phyloP scores from a whole-genome alignment of 1,139 yeast species.

The Candida mesenterica region DNA sequence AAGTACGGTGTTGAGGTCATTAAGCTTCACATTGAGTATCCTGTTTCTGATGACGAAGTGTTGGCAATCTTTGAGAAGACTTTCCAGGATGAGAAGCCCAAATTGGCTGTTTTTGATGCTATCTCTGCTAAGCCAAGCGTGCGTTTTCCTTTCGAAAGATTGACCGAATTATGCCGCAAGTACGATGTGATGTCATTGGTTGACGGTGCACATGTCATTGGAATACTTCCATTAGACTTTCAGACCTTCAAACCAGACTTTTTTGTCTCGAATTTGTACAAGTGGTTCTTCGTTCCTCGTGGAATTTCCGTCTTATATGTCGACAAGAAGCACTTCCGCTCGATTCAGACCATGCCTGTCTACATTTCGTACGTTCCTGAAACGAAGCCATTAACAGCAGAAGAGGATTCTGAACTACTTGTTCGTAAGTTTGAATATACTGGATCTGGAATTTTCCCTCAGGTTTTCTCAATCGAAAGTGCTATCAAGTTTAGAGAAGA shows the following conservation, averaged over 20 bases:
- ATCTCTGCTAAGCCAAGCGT: conserved; percentile 67
- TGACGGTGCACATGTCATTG: conserved; percentile 75
- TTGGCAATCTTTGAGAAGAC: conserved; percentile 37
- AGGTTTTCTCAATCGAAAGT: conserved; percentile 23
- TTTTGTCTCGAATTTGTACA: conserved; percentile 63
- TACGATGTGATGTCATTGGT: conserved; percentile 53
- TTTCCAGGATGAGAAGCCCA: conserved; percentile 23
- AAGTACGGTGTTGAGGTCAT: conserved; percentile 43
- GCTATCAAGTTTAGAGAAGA: conserved; percentile 54
- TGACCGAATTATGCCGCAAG: conserved; percentile 48
- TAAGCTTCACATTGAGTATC: conserved; percentile 48
- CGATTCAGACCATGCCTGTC: conserved; percentile 59
- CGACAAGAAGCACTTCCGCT: conserved; percentile 46
- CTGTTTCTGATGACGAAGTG: conserved; percentile 48
- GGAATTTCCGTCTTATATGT: conserved; percentile 63
- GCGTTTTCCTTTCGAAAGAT: conserved; percentile 51
- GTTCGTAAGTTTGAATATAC: conserved; percentile 36
- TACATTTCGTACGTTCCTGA: conserved; percentile 42
- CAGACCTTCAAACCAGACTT: conserved; percentile 55
- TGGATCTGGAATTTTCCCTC: conserved; percentile 37
- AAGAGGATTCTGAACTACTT: conserved; percentile 28
- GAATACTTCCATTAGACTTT: conserved; percentile 51
- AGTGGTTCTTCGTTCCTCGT: conserved; percentile 64
- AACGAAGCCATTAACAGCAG: conserved; percentile 16
- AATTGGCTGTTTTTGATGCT: conserved; percentile 56